Evolutionary conservation across 169 alveolate genomes (phyloP), one percentile per base, ranked within the genome.

Genomic region (Eimeria zaria): DNA sequence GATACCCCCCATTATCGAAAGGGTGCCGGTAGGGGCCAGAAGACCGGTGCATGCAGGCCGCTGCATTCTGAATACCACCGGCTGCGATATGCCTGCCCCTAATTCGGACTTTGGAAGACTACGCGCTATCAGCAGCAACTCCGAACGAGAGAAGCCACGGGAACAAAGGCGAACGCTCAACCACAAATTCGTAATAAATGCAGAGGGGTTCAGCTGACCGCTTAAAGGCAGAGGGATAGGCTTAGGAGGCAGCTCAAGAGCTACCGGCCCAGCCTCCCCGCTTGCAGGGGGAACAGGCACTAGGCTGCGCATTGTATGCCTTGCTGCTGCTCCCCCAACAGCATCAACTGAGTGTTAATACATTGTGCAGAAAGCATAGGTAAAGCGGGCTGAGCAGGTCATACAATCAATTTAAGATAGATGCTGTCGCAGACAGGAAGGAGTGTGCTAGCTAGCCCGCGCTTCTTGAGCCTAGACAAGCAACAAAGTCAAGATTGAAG

Each of bases 1-100:
- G 44, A 92, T 30, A 39, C 96, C 96, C 48, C 96, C 96, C 96
- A 92, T 92, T 30, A 92, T 48, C 30, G 76, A 81, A 16, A 92
- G 96, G 22, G 76, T 36, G 11, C 96, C 96, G 30, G 78, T 92
- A 58, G 88, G 88, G 11, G 84, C 12, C 16, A 92, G 78, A 12
- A 92, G 62, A 36, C 93, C 96, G 22, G 96, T 92, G 93, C 96
- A 92, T 18, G 96, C 78, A 8, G 96, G 96, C 14, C 76, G 33
- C 64, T 92, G 87, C 74, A 92, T 55, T 24, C 96, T 14, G 62
- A 92, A 53, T 16, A 92, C 88, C 1, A 92, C 92, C 1, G 96
- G 93, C 62, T 80, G 96, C 12, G 91, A 76, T 5, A 76, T 0
- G 58, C 91, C 85, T 12, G 27, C 88, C 53, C 88, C 78, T 30